Base-by-base conservation (phyloP, 2,329 filamentous ascomycete genomes). In the Claviceps cyperi region DNA sequence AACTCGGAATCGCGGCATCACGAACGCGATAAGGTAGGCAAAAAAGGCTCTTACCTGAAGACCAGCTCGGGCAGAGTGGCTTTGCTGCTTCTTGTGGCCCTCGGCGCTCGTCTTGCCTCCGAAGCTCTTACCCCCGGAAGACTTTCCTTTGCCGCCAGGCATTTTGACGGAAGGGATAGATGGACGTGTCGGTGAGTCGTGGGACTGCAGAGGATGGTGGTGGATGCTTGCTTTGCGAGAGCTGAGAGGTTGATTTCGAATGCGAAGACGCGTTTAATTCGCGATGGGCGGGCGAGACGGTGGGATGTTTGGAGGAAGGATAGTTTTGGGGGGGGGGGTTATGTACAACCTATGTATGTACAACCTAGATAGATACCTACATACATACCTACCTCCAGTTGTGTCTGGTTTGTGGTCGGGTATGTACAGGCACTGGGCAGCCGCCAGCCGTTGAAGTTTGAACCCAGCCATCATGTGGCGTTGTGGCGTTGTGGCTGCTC, bases 101-200 rank as follows among this genome's bases (percentile, higher is more conserved):
- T 82, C 83, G 62, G 64, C 71, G 53, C 73, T 72, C 47, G 74
- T 76, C 76, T 92, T 92, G 60, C 86, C 86, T 61, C 86, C 86
- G 52, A 84, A 77, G 66, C 73, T 90, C 81, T 94, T 95, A 65
- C 90, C 90, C 62, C 90, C 89, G 60, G 84, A 80, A 56, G 83
- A 87, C 76, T 89, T 94, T 78, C 90, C 90, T 78, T 96, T 96
- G 74, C 89, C 89, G 66, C 90, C 90, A 65, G 89, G 69, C 77
- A 81, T 80, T n/a, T 47, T 54, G 48, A 21, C 22, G 35, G 9
- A 41, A 32, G 36, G 24, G 43, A 13, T n/a, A 37, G 38, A 40
- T 47, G 49, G 4, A 22, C 13, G 41, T 41, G 45, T n/a, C 36
- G 28, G 51, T 47, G 49, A 39, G 40, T 24, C 24, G 48, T 19